A percentile compares a stretch with the other conserved stretches of the same genome.
Conservation (phyloP, 2,329 filamentous ascomycete species). For the Diaporthe aspalathi region DNA sequence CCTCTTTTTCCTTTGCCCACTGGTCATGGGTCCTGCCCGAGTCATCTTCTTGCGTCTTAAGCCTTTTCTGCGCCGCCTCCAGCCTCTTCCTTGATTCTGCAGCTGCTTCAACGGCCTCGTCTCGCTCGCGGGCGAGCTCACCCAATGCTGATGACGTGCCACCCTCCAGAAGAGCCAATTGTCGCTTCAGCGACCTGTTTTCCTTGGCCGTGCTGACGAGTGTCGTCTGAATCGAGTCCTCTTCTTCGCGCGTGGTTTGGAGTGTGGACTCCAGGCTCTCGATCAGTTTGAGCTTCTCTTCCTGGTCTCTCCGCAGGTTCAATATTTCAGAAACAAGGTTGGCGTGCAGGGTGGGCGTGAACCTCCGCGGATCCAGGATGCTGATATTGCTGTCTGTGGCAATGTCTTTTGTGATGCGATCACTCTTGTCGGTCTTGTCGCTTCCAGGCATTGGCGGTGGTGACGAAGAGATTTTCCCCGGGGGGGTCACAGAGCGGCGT, state of each 20-base stretch:
- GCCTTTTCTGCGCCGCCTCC: slow-evolving; percentile 81
- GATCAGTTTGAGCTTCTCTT: slow-evolving; percentile 88
- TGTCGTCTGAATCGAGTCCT: slow-evolving; percentile 74
- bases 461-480: slow-evolving; percentile 66
- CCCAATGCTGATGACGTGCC: slow-evolving; percentile 87
- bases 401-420: slow-evolving; percentile 68
- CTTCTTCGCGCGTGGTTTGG: slow-evolving; percentile 77
- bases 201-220: slow-evolving; percentile 78
- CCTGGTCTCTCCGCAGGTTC: slow-evolving; percentile 85
- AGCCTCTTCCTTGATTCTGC: slow-evolving; percentile 81
- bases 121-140: slow-evolving; percentile 85
- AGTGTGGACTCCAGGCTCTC: slow-evolving; percentile 84
- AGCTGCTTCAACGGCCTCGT: slow-evolving; percentile 80
- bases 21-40: slow-evolving; percentile 80
- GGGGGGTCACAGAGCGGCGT: slow-evolving; percentile 75
- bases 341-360: slow-evolving; percentile 94
- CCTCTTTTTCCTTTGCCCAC: slow-evolving; percentile 86
- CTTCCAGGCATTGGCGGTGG: slow-evolving; percentile 61
- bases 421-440: slow-evolving; percentile 58
- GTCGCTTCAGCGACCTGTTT: slow-evolving; percentile 81
- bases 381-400: slow-evolving; percentile 75
- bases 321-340: slow-evolving; percentile 96
- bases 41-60: slow-evolving; percentile 84
- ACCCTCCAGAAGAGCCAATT: slow-evolving; percentile 87
- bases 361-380: slow-evolving; percentile 87